Evolutionary conservation across 139 green algal genomes (phyloP).

Genomic region (Deuterostichococcus epilithicus): DNA sequence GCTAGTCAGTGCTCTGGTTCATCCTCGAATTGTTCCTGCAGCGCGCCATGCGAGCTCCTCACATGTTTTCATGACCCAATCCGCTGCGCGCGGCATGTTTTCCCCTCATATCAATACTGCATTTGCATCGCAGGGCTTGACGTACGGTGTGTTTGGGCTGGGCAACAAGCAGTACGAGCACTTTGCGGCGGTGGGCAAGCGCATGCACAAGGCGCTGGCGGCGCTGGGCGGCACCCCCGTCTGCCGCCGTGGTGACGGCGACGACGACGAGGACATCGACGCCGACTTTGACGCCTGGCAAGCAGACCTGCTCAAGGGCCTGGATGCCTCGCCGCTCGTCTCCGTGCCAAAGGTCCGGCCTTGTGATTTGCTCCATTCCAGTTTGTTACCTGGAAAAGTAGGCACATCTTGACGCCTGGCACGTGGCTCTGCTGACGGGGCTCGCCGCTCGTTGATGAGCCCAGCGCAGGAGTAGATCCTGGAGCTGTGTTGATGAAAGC

Average conservation of each 20-base stretch:
- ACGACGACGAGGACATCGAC: constrained; percentile 92
- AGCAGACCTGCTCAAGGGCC: constrained; percentile 47
- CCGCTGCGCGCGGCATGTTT: too few species aligned
- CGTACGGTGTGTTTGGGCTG: constrained; percentile 89
- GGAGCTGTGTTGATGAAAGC: too few species aligned
- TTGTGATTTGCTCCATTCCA: too few species aligned
- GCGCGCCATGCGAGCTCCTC: too few species aligned
- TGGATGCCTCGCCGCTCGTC: constrained; percentile 46
- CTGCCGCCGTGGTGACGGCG: constrained; percentile 68
- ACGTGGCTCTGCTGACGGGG: too few species aligned
- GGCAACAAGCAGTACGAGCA: constrained; percentile 99
- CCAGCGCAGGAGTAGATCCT: too few species aligned
- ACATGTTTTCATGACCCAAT: too few species aligned
- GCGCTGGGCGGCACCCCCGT: constrained; percentile 67
- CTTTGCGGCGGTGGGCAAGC: constrained; percentile 86
- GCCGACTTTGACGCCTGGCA: constrained; percentile 93
- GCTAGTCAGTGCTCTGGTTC: neutral
- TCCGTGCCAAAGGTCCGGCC: constrained; percentile 18
- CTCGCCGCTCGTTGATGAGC: too few species aligned
- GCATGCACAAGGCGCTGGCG: constrained; percentile 64
- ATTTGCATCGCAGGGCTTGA: constrained; percentile 39
- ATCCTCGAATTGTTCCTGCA: too few species aligned
- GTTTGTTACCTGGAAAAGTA: too few species aligned
- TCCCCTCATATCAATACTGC: too few species aligned
- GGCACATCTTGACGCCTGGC: too few species aligned